These are phyloP conservation scores for Mortierella claussenii DNA, from an alignment of 192 early-diverging fungal species.

Conservation along the genomic window DNA sequence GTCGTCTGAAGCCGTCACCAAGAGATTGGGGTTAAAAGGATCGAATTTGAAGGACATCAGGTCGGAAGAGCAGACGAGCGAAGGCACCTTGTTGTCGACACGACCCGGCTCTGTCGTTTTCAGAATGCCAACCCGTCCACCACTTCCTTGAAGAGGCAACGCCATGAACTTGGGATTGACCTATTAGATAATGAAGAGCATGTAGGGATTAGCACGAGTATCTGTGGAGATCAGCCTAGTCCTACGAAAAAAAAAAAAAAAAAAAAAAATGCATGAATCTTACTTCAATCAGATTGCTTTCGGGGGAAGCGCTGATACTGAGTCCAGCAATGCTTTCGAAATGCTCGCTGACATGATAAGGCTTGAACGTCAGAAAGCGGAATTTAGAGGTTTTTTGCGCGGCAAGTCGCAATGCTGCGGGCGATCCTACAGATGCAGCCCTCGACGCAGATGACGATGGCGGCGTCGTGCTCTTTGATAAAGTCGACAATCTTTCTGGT, in stretches of 20 bases:
- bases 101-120: constrained; percentile 76
- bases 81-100: constrained; percentile 66
- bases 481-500: background rate
- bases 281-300: constrained; percentile 70
- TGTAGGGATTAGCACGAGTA: background rate
- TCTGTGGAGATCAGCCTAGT: too few species aligned
- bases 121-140: constrained; percentile 82
- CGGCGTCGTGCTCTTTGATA: background rate
- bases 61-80: constrained; percentile 67
- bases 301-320: constrained; percentile 63
- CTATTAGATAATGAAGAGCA: constrained; percentile 16
- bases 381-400: constrained; percentile 56
- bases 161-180: constrained; percentile 72
- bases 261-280: background rate
- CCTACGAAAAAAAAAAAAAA: constrained; percentile 3
- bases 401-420: constrained; percentile 56
- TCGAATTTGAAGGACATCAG: constrained; percentile 77
- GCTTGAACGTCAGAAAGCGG: constrained; percentile 68
- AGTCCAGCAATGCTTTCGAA: constrained; percentile 71
- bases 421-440: constrained; percentile 47
- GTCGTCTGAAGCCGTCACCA: constrained; percentile 74
- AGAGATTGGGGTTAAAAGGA: constrained; percentile 70
- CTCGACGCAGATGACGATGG: constrained; percentile 19
- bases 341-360: constrained; percentile 69
- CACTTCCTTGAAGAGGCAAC: constrained; percentile 77